phyloP scores from a whole-genome alignment of 345 rosid genomes.

The Arabis hirsuta region DNA sequence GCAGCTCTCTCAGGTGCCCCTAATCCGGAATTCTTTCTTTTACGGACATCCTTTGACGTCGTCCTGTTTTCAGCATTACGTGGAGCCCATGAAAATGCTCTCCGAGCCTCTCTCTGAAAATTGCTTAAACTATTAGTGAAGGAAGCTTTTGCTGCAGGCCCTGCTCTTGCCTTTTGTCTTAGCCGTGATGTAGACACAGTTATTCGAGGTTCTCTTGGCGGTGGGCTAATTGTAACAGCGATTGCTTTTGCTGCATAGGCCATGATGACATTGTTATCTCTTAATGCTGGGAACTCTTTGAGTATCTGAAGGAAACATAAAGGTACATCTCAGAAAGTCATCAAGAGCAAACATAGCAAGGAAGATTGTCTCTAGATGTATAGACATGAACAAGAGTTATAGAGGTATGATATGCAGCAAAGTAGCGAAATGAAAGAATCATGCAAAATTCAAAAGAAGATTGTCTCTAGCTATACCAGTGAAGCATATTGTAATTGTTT shows the following conservation, averaged over 20 bases:
- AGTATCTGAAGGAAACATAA: constrained; percentile 66
- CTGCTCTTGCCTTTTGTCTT: constrained; percentile 65
- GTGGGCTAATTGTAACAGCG: constrained; percentile 69
- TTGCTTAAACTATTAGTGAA: constrained; percentile 86
- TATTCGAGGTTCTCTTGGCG: constrained; percentile 76
- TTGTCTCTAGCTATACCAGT: constrained; percentile 55
- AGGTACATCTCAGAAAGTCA: constrained; percentile 36
- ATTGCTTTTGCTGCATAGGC: constrained; percentile 93
- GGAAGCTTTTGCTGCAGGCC: constrained; percentile 64
- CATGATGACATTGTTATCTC: constrained; percentile 71
- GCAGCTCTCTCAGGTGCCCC: constrained; percentile 81
- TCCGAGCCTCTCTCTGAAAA: constrained; percentile 92
- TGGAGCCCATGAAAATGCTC: constrained; percentile 98
- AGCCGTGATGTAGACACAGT: constrained; percentile 74
- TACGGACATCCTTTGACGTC: constrained; percentile 80
- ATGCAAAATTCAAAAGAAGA: constrained; percentile 8
- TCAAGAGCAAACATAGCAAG: constrained; percentile 12
- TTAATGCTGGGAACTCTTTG: constrained; percentile 84
- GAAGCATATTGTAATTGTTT: constrained; percentile 90
- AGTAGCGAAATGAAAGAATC: constrained; percentile 7
- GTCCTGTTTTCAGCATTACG: constrained; percentile 78
- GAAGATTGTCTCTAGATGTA: constrained; percentile 12
- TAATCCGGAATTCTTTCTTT: constrained; percentile 86
- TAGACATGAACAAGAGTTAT: constrained; percentile 13
- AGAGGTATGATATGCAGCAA: constrained; percentile 25